Evolutionary conservation across 1,139 yeast genomes (phyloP).

Genomic region (Geotrichum australiense): DNA sequence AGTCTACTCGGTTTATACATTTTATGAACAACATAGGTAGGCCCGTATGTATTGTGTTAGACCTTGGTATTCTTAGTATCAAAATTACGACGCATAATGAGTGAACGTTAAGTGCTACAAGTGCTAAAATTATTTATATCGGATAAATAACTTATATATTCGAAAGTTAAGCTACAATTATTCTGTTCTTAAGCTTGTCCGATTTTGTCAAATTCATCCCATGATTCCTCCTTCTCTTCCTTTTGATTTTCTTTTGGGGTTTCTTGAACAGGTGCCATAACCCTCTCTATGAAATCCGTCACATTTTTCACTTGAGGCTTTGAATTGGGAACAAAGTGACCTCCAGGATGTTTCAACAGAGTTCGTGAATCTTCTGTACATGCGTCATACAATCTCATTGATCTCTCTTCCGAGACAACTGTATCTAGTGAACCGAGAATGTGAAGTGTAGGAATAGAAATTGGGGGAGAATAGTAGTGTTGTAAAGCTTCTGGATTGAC

Average conservation of each 20-base stretch:
- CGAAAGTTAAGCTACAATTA: too few species aligned
- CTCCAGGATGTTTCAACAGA: conserved; percentile 68
- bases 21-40: too few species aligned
- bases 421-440: conserved; percentile 86
- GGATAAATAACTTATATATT: too few species aligned
- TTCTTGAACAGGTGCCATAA: conserved; percentile 1
- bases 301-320: conserved; percentile 54
- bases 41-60: too few species aligned
- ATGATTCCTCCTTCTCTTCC: conserved; percentile 29
- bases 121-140: too few species aligned
- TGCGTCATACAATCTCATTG: conserved; percentile 49
- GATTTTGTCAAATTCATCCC: conserved; percentile 40
- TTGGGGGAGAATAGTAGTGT: conserved; percentile 39
- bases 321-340: conserved; percentile 78
- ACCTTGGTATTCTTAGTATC: too few species aligned
- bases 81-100: too few species aligned
- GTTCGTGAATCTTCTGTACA: conserved; percentile 44
- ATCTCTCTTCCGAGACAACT: conserved; percentile 70
- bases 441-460: conserved; percentile 59
- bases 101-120: too few species aligned
- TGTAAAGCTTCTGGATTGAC: conserved; percentile 50
- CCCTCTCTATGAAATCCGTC: conserved; percentile 21
- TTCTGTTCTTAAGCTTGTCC: conserved; percentile 28
- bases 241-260: conserved; percentile 6
- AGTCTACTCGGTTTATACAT: too few species aligned